Evolutionary conservation across 2,329 filamentous ascomycete genomes (phyloP), one percentile per base, ranked within the genome.

Genomic region (Fusarium duplospermum): DNA sequence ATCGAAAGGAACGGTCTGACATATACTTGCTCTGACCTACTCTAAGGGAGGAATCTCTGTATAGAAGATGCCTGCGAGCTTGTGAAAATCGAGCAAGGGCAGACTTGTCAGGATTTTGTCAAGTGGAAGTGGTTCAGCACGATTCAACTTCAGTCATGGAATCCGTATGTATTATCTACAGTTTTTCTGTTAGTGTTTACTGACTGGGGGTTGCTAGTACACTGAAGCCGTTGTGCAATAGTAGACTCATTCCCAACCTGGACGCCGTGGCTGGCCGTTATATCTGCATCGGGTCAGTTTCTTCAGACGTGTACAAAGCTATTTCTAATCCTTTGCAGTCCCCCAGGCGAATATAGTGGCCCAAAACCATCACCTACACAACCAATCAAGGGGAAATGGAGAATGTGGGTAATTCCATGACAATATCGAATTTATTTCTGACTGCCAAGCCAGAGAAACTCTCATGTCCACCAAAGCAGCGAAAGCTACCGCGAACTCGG

Each of bases 61-160:
- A 52, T 52, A 20, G 24, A 31, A 16, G 47, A 52, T 20, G 3
- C 47, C 6, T 52, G 27, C 10, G 47, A 52, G 27, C 1, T 52
- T 31, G 27, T 1, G 16, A 52, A 2, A 1, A 5, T 52, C 18
- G 47, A 52, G 27, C 47, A 14, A n/a, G 24, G 47, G 9, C 47
- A 52, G 18, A 31, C 47, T 29, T 52, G 47, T 29, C 24, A 29
- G 10, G 47, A 52, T 6, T n/a, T 52, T 11, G 47, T 52, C 5
- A 52, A 31, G 18, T n/a, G 47, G 47, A 52, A 31, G 47, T 29
- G 47, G 47, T 31, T 31, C 10, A 52, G 27, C 27, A 52, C 47
- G 9, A n/a, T 52, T 0, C 27, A 52, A 6, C 47, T 52, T 13
- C 47, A 52, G 18, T 29, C 27, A n/a, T 52, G 27, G 47, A 52